A percentile compares a stretch with the other conserved stretches of the same genome.
phyloP scores from a whole-genome alignment of 768 basidiomycete species.

The Nidularia sp. region DNA sequence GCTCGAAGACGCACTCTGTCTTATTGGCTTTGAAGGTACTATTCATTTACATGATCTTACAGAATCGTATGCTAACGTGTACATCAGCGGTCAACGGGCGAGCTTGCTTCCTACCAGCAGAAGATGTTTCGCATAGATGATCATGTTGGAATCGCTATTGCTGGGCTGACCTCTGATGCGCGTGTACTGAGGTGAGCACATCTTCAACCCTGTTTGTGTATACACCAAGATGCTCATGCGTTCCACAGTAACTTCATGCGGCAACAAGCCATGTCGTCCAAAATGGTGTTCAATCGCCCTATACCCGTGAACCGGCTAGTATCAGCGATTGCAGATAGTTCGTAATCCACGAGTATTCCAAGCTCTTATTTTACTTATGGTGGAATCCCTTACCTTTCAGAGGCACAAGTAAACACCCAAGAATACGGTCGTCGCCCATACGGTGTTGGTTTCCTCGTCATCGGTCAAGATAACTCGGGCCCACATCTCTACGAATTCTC shows the following conservation, averaged over 20 bases:
- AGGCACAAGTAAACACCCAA: conserved; percentile 98
- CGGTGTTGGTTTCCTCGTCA: conserved; percentile 97
- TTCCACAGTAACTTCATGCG: conserved; percentile 92
- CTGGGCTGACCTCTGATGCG: conserved; percentile 97
- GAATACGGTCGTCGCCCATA: conserved; percentile 97
- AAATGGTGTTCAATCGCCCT: conserved; percentile 94
- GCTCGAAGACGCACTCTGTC: conserved; percentile 93
- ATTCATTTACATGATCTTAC: not conserved
- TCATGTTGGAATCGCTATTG: conserved; percentile 99
- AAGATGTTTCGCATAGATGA: conserved; percentile 99
- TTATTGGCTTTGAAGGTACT: conserved; percentile 88
- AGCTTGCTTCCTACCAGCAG: conserved; percentile 98
- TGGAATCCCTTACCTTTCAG: conserved; percentile 30
- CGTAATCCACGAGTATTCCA: conserved; percentile 23
- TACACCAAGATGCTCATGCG: not conserved
- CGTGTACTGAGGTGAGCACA: conserved; percentile 85
- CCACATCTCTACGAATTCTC: conserved; percentile 99
- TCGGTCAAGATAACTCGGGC: conserved; percentile 93
- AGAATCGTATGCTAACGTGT: not conserved
- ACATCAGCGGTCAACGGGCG: conserved; percentile 90
- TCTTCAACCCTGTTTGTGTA: not conserved
- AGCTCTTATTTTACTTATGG: too few relatives aligned
- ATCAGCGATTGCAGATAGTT: conserved; percentile 91
- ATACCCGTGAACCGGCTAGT: conserved; percentile 94
- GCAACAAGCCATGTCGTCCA: conserved; percentile 93